Base-by-base conservation (phyloP, 179 eudicot species). In the Gypsophila paniculata region DNA sequence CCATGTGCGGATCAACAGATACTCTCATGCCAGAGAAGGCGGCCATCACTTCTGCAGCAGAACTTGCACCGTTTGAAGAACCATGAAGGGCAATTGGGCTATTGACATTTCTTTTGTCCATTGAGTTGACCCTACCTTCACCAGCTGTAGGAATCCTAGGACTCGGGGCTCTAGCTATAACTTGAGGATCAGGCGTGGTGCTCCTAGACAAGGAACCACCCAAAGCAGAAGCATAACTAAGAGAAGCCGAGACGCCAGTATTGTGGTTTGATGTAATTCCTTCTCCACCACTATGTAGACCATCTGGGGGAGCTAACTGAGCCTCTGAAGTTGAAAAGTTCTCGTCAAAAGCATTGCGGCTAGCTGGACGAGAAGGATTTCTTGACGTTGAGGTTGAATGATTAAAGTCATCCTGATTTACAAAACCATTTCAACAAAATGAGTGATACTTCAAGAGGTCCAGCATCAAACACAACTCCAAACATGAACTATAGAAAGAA, bases 141-240 rank as follows among this genome's bases (percentile, higher is more conserved):
- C 92, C 97, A 74, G 86, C 96, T 51, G 98, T 86, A 44, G 93
- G 84, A 26, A 91, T 94, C 68, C 90, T 84, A 77, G 99, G 99
- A 77, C 99, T 95, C 29, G 98, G 98, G 60, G 89, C 86, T 83
- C 98, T 80, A 59, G 96, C 89, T 32, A 92, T 80, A 53, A 83
- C 84, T 78, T 90, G 96, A 65, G 96, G 93, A 71, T 95, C 98
- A 36, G 99, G 97, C 7, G 96, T 91, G 55, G 88, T 87, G 86
- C 96, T 92, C 78, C 99, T 83, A 61, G 97, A 92, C 80, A 92
- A 82, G 71, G 99, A 88, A 73, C 83, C 86, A 65, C 99, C 97
- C 75, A 92, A 71, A 75, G 85, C 97, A 77, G 99, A 90, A 75
- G 99, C 99, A 82, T 95, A 93, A 69, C 93, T 78, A 58, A 87